These are phyloP conservation scores for Populus alba DNA, from an alignment of 345 rosid genomes.

Conservation along the genomic window DNA sequence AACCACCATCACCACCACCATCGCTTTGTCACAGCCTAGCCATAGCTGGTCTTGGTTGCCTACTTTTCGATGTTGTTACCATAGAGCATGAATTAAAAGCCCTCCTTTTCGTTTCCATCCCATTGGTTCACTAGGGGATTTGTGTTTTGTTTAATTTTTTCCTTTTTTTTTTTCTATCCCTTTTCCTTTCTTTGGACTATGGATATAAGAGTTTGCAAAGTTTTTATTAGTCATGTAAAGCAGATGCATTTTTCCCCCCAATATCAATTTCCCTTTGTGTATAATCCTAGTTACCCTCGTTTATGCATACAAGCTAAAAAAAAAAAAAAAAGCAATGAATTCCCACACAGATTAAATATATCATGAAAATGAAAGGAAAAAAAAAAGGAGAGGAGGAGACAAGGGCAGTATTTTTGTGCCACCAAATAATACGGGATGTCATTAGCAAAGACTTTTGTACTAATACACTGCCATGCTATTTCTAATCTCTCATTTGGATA, in stretches of 20 bases:
- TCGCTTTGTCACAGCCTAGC: constrained; percentile 14
- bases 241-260: background rate
- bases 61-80: background rate
- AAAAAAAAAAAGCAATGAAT: no score
- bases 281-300: no score
- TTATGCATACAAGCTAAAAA: no score
- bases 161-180: background rate
- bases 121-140: background rate
- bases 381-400: no score
- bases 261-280: no score
- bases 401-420: no score
- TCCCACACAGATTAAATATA: no score
- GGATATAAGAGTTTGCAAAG: background rate
- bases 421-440: no score
- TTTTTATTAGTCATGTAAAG: background rate
- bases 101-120: background rate
- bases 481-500: no score
- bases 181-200: background rate
- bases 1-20: constrained; percentile 14
- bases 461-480: no score
- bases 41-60: background rate
- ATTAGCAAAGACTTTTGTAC: no score
- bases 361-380: no score
- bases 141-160: background rate
- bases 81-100: background rate